phyloP scores from a whole-genome alignment of 2,329 filamentous ascomycete species.

The Penicillium sp. region DNA sequence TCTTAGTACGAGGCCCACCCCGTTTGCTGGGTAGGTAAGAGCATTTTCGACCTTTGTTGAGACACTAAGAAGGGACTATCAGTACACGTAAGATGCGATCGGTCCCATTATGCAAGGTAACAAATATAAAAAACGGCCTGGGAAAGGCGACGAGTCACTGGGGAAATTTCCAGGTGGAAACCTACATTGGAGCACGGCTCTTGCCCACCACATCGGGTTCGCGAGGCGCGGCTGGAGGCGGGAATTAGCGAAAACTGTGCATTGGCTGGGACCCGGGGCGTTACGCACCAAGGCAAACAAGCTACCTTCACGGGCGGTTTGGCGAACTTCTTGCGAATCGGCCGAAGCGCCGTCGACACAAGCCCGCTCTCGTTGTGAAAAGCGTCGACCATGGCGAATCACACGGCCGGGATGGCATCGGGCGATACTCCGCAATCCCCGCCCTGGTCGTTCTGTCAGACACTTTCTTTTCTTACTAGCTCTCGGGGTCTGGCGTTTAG shows the following conservation, averaged over 20 bases:
- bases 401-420: slow-evolving; percentile 16
- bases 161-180: slow-evolving; percentile 1
- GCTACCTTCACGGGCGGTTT: slow-evolving; percentile 49
- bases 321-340: slow-evolving; percentile 45
- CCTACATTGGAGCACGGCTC: slow-evolving; percentile 45
- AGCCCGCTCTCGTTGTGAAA: slow-evolving; percentile 24
- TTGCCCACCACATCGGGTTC: slow-evolving; percentile 47
- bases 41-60: slow-evolving; percentile 41
- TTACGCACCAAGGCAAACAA: slow-evolving; percentile 43
- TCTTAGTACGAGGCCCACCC: slow-evolving; percentile 47
- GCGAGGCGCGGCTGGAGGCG: slow-evolving; percentile 39
- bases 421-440: slow-evolving; percentile 14
- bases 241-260: slow-evolving; percentile 6
- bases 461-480: background rate
- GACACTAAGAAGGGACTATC: slow-evolving; percentile 33
- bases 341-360: slow-evolving; percentile 27
- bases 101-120: background rate
- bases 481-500: background rate
- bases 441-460: background rate
- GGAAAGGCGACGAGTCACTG: background rate
- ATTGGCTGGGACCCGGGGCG: background rate
- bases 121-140: background rate
- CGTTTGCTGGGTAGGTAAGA: slow-evolving; percentile 47
- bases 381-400: slow-evolving; percentile 25
- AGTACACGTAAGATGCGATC: background rate